Percentiles rank a stretch among this genome's conserved stretches.
These are phyloP conservation scores for Monosporozyma siamensis DNA, from an alignment of 805 yeast genomes.

Conservation along the genomic window DNA sequence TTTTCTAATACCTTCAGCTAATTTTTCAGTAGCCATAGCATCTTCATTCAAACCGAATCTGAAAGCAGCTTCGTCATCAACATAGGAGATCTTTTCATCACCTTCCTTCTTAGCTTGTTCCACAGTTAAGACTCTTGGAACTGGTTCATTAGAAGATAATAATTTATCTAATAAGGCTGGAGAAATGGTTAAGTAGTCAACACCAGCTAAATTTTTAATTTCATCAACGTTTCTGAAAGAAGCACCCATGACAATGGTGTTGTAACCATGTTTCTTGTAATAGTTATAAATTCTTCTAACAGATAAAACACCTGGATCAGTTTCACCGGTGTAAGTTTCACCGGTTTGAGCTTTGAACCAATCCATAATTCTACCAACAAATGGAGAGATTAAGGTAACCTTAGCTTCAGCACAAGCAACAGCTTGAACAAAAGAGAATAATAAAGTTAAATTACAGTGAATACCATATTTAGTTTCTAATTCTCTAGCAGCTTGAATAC, in stretches of 20 bases:
- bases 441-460: conserved; percentile 88
- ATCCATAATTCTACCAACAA: conserved; percentile 96
- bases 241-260: conserved; percentile 99
- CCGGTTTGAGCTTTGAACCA: conserved; percentile 95
- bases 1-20: conserved; percentile 93
- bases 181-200: conserved; percentile 89
- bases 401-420: conserved; percentile 97
- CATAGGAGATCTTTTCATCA: conserved; percentile 60
- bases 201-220: conserved; percentile 91
- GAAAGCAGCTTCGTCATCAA: conserved; percentile 81
- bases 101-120: conserved; percentile 41
- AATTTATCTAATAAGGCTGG: conserved; percentile 86
- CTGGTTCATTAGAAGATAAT: conserved; percentile 59
- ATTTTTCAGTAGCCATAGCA: conserved; percentile 96
- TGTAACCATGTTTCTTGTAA: conserved; percentile 91
- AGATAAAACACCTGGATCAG: conserved; percentile 89
- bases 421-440: conserved; percentile 92
- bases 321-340: conserved; percentile 61
- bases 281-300: conserved; percentile 85
- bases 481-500: conserved; percentile 96
- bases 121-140: conserved; percentile 74
- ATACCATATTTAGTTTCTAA: conserved; percentile 81
- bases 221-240: conserved; percentile 95
- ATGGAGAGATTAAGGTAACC: conserved; percentile 92
- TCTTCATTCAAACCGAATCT: conserved; percentile 88